These are phyloP conservation scores for Onygenales sp. DNA, from an alignment of 2,329 filamentous ascomycete genomes.

Conservation along the genomic window DNA sequence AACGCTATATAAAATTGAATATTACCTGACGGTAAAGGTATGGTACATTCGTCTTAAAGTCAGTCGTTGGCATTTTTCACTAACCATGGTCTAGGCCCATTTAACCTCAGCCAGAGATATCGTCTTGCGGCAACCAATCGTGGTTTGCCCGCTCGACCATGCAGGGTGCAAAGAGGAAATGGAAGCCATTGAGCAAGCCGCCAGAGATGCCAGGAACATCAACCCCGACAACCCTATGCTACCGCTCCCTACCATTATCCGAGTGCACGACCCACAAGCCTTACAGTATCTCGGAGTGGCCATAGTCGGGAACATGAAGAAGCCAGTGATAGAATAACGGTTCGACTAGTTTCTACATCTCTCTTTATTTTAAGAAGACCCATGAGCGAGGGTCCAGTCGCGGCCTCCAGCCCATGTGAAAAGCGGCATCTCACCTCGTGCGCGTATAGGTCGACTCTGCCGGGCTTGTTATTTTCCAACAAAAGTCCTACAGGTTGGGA, in stretches of 20 bases:
- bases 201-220: conserved; percentile 81
- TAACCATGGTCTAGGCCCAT: conserved; percentile 54
- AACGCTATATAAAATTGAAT: conserved; percentile 95
- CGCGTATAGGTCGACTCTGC: too few species aligned
- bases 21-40: conserved; percentile 91
- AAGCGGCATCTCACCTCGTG: too few species aligned
- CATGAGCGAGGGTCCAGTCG: too few species aligned
- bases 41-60: conserved; percentile 9
- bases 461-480: too few species aligned
- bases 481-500: too few species aligned
- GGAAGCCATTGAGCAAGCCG: conserved; percentile 94
- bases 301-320: conserved; percentile 52
- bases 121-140: conserved; percentile 77
- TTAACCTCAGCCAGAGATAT: conserved; percentile 85
- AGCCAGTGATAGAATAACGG: conserved; percentile 53
- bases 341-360: neutral
- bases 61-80: neutral
- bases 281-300: conserved; percentile 52
- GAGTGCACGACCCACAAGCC: conserved; percentile 61
- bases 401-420: too few species aligned
- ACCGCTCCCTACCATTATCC: conserved; percentile 74
- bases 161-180: conserved; percentile 96
- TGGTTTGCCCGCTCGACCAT: conserved; percentile 91
- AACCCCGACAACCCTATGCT: conserved; percentile 87
- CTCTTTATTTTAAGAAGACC: neutral